Evolutionary conservation across 2,329 filamentous ascomycete genomes (phyloP), one percentile per base, ranked within the genome.

Genomic region (Decorospora gaudefroyi): DNA sequence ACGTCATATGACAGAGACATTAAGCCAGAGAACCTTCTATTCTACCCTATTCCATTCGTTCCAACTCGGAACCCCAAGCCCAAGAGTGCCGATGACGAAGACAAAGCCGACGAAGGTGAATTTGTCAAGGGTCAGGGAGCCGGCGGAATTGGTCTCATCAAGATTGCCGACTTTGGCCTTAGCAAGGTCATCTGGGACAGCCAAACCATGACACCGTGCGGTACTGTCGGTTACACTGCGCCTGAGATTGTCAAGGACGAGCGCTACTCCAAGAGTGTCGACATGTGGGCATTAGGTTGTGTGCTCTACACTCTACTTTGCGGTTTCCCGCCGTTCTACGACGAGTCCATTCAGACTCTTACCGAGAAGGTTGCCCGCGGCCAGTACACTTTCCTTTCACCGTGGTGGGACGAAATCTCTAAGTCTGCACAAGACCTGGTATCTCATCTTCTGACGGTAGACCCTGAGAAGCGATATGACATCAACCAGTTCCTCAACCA

Each of bases 171-270:
- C 67, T 99, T 99, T 67, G 93, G 93, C 42, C 78, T 99, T 7
- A 96, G 92, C 53, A 99, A 99, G 74, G 88, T 99, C 56, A 90
- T 99, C 11, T 99, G 93, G 93, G 93, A 97, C 62, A 93, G 84
- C 59, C 88, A 95, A 67, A 99, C 93, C 7, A 97, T 96, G 89
- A 99, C 93, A 3, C 93, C 93, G n/a, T 99, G 93, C 70, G 93
- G 93, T 45, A 99, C 93, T 0, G 93, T 97, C 44, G 93, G 93
- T 29, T 99, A 99, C 74, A 97, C 93, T 3, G 93, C 93, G 3
- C 93, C 93, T 6, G 93, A 99, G 68, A 99, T 99, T 52, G 93
- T 99, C 69, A 97, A 97, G 74, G 93, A 99, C 72, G 93, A 99
- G 74, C 84, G 91, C 15, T 99, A 99, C 72, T 97, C 92, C 25